Base-by-base conservation (phyloP, 371 early-diverging fungal genomes). In the Mucor lusitanicus region DNA sequence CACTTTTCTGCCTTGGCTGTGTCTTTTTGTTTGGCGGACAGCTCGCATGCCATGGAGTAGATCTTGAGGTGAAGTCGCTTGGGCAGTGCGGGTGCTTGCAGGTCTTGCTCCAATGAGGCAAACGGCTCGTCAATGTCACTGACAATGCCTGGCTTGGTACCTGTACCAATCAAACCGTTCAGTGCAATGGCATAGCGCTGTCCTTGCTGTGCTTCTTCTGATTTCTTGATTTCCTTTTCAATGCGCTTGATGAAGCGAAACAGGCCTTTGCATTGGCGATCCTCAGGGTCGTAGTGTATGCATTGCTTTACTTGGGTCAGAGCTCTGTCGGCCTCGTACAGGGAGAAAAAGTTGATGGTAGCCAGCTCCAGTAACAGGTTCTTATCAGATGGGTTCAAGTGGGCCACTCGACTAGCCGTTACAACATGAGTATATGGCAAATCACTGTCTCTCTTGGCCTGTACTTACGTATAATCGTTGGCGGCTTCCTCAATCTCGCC, bases 221-320 rank as follows among this genome's bases (percentile, higher is more conserved):
- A 75, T 69, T 85, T 87, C 48, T 80, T 75, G 23, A 96, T 65
- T 4, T 81, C 82, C 73, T 95, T 94, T 56, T 94, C 92, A n/a
- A 91, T 76, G 48, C 87, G 87, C 68, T 94, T 95, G 32, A 96
- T 70, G 55, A 81, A 76, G 19, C 85, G 73, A 77, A 93, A 94
- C 2, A 90, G 67, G 5, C 73, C 74, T 76, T 94, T 94, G 81
- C 97, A 98, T 54, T 79, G 63, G 74, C 91, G 92, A 73, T 95
- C 87, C 57, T 98, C 98, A 0, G 96, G 97, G 70, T 98, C 98
- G 21, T 88, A 89, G 40, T 90, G 88, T 12, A 97, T 78, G 70
- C 97, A 97, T 61, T 92, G 91, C 64, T 95, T 95, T 50, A 92
- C 81, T 67, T 87, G 82, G 1, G 84, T 71, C 40, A 94, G 53